Evolutionary conservation across 2,329 filamentous ascomycete species (phyloP).

Genomic region (Xylogone sp.): DNA sequence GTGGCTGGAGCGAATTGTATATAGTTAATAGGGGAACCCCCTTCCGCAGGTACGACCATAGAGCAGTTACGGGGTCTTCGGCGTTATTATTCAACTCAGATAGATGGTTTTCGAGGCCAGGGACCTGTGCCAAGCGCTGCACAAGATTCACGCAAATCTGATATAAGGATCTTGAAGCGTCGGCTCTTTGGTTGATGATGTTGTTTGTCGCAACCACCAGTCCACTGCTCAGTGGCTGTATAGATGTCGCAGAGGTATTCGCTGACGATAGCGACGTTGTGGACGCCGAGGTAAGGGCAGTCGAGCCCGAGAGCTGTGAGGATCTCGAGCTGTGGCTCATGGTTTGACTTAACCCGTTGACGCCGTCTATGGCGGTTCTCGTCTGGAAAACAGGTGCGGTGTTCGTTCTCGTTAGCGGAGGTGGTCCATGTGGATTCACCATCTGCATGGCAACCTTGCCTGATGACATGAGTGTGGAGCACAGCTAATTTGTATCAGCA

Average conservation of each 20-base stretch:
- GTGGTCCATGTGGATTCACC: conserved; percentile 24
- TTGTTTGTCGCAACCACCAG: conserved; percentile 77
- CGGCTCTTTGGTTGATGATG: conserved; percentile 95
- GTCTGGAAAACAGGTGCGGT: conserved; percentile 24
- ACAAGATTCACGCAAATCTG: conserved; percentile 89
- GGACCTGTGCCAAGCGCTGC: conserved; percentile 76
- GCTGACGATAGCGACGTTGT: conserved; percentile 28
- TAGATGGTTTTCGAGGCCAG: conserved; percentile 74
- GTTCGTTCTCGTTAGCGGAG: conserved; percentile 24
- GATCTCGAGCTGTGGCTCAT: conserved; percentile 40
- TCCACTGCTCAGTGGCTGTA: conserved; percentile 45
- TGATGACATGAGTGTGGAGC: conserved; percentile 22
- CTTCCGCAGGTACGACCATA: conserved; percentile 83
- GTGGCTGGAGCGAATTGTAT: conserved; percentile 80
- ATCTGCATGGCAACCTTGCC: conserved; percentile 23
- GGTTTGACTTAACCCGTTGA: conserved; percentile 19
- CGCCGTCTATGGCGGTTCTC: conserved; percentile 14
- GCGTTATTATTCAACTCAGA: conserved; percentile 68
- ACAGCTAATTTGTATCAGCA: conserved; percentile 10
- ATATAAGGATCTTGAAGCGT: conserved; percentile 87
- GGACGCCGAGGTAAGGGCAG: conserved; percentile 41
- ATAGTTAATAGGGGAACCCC: conserved; percentile 83
- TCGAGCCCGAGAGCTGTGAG: conserved; percentile 61
- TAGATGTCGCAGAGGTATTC: conserved; percentile 27
- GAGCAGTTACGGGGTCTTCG: conserved; percentile 78